Base-by-base conservation (phyloP, 163 green algal species). In the Chlorella variabilis region DNA sequence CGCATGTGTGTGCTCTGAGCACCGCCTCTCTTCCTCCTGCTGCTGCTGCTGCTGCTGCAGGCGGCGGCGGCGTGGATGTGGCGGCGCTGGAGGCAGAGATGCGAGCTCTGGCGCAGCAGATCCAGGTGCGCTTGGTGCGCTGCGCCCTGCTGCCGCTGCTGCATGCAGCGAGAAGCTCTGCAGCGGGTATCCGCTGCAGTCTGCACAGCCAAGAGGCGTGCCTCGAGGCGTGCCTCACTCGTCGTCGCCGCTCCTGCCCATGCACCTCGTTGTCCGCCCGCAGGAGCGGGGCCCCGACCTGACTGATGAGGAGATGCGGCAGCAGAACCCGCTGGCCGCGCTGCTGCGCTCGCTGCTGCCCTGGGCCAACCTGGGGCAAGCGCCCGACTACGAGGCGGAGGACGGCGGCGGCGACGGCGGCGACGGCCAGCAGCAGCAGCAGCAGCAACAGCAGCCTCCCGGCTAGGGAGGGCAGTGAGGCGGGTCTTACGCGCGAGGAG, bases 281-380 rank as follows among this genome's bases (percentile, higher is more conserved):
- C 73, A 77, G 78, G 42, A 3, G 76, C 59, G 18, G 9, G 48
- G 25, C 31, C 73, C 73, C 27, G 58, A 49, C 61, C 33, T 92
- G 51, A 78, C 65, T 23, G 78, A 85, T 56, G 88, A 93, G 77
- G 83, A 94, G 70, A 69, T 97, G 39, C 81, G 81, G 58, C 82
- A 78, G 27, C 80, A 73, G 18, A 90, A 93, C 82, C 88, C 91
- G 1, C 77, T 96, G 61, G 59, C 89, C 33, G 82, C 87, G 69
- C 86, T 97, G 81, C 87, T 97, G 74, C 87, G 87, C 33, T 90
- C 89, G 17, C 78, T 97, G 77, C 74, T 97, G 73, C 93, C 93
- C 17, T 97, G 93, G 91, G 87, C 93, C 23, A 80, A 86, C 66
- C 76, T 85, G 41, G 88, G 80, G 29, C 80, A 89, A 62, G 42